Evolutionary conservation across 2,329 filamentous ascomycete species (phyloP).

Genomic region (Colletotrichum sp.): DNA sequence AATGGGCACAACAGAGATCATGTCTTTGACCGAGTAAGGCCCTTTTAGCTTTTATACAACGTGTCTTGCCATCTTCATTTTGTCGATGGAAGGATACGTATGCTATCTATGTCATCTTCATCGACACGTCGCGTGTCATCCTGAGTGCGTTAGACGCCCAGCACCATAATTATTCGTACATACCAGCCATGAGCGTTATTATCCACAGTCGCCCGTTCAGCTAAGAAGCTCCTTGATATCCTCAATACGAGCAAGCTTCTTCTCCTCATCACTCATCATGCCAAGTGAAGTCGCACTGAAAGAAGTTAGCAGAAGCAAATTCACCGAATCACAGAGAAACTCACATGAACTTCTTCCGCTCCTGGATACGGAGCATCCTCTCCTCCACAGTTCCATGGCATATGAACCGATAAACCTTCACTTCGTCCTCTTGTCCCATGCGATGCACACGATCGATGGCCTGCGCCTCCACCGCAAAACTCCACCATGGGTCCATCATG

Average conservation of each 20-base stretch:
- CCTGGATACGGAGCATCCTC: constrained; percentile 91
- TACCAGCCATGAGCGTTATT: background rate
- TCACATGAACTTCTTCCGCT: constrained; percentile 94
- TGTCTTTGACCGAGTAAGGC: background rate
- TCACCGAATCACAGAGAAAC: constrained; percentile 39
- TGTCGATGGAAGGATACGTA: background rate
- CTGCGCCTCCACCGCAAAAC: constrained; percentile 94
- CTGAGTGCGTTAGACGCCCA: background rate
- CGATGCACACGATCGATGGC: constrained; percentile 97
- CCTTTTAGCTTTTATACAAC: background rate
- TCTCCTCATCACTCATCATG: constrained; percentile 95
- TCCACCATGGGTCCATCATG: constrained; percentile 99
- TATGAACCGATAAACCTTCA: constrained; percentile 87
- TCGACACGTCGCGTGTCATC: background rate
- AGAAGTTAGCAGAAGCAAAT: background rate
- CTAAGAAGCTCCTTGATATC: constrained; percentile 92
- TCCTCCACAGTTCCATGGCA: constrained; percentile 92
- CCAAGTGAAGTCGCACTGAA: constrained; percentile 87
- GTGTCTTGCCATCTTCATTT: background rate
- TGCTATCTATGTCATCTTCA: background rate
- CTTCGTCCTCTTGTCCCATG: constrained; percentile 90
- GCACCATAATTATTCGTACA: background rate
- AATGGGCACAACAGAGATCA: background rate
- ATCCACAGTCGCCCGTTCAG: constrained; percentile 30
- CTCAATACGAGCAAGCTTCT: constrained; percentile 86